phyloP scores from a whole-genome alignment of 768 basidiomycete genomes.

The Tulasnella sp. region DNA sequence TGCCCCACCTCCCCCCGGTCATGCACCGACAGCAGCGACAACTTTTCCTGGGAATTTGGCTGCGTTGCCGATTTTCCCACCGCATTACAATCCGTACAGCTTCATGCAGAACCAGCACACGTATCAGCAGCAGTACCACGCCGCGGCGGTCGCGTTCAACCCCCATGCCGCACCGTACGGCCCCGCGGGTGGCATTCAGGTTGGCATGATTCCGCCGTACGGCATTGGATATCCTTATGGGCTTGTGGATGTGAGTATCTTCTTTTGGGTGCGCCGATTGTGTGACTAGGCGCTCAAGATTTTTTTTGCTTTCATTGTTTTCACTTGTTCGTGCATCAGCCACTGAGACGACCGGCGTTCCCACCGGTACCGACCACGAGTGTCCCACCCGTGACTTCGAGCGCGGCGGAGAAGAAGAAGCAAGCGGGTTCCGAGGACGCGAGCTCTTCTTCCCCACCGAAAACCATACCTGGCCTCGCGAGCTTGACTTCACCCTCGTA shows the following conservation, averaged over 20 bases:
- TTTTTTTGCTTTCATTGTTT: background rate
- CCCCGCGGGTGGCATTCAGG: background rate
- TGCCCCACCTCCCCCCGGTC: background rate
- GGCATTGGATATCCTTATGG: background rate
- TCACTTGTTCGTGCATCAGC: background rate
- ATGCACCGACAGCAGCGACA: background rate
- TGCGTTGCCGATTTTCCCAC: background rate
- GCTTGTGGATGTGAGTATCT: background rate
- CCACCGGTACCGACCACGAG: background rate
- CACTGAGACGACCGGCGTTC: background rate
- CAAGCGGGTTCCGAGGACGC: background rate
- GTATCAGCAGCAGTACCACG: slow-evolving; percentile 8
- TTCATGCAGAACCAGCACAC: slow-evolving; percentile 9
- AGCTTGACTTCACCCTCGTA: background rate
- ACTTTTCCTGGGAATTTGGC: background rate
- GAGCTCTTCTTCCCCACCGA: background rate
- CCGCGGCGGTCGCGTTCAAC: background rate
- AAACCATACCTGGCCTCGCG: background rate
- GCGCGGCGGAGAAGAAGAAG: background rate
- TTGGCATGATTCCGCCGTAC: background rate
- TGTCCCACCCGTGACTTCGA: background rate
- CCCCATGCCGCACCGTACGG: background rate
- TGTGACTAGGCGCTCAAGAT: background rate
- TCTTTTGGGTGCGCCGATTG: background rate
- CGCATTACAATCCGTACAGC: slow-evolving; percentile 4